These are phyloP conservation scores for Parmales sp. DNA, from an alignment of 108 stramenopile genomes.

Conservation along the genomic window DNA sequence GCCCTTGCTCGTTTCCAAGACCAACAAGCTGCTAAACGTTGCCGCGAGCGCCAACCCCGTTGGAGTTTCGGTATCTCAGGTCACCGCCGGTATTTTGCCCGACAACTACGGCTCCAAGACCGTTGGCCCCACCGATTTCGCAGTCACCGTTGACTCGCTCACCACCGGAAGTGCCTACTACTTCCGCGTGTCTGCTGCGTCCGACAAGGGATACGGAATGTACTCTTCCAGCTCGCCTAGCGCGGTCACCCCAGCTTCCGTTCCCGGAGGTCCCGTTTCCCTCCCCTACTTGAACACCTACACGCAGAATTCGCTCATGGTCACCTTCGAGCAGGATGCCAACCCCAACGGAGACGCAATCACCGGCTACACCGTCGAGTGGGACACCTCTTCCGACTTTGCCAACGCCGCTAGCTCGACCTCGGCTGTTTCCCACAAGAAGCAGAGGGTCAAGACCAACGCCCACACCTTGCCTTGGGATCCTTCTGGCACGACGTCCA, in stretches of 20 bases:
- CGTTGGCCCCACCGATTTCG: slow-evolving; percentile 7
- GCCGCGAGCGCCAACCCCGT: neutral
- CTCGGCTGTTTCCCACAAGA: slow-evolving; percentile 21
- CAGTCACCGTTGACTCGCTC: slow-evolving; percentile 24
- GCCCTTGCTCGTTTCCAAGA: slow-evolving; percentile 33
- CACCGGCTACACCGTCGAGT: slow-evolving; percentile 37
- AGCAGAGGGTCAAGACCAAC: slow-evolving; percentile 43
- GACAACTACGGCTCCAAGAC: slow-evolving; percentile 24
- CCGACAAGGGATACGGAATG: slow-evolving; percentile 33
- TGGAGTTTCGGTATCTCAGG: slow-evolving; percentile 1
- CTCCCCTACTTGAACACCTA: slow-evolving; percentile 25
- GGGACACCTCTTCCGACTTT: slow-evolving; percentile 36
- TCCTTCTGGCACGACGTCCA: slow-evolving; percentile 10
- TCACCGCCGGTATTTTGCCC: slow-evolving; percentile 26
- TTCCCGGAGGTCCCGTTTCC: slow-evolving; percentile 18
- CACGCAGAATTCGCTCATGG: slow-evolving; percentile 25
- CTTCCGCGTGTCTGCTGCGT: slow-evolving; percentile 36
- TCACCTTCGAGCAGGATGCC: slow-evolving; percentile 33
- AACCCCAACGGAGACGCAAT: slow-evolving; percentile 37
- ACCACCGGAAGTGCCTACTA: slow-evolving; percentile 35
- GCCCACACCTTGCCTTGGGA: slow-evolving; percentile 51
- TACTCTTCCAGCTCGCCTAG: slow-evolving; percentile 13
- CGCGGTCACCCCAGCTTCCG: slow-evolving; percentile 27
- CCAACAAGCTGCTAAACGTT: slow-evolving; percentile 13
- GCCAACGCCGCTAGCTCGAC: slow-evolving; percentile 15